phyloP scores from a whole-genome alignment of 441 rosid genomes.

The Daphne laureola region DNA sequence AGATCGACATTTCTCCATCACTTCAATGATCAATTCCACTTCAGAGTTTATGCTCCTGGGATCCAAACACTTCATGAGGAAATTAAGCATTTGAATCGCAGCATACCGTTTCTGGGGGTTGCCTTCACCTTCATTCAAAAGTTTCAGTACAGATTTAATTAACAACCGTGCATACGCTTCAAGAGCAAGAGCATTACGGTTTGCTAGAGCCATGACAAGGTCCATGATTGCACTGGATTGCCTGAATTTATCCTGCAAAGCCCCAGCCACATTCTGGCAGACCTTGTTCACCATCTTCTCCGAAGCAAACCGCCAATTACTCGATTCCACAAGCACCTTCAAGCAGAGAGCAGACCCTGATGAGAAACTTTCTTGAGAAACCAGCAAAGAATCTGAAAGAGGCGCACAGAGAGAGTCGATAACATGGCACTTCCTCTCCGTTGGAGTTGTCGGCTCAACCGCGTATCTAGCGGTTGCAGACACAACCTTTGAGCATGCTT shows the following conservation, averaged over 20 bases:
- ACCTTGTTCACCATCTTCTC: constrained; percentile 76
- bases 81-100: constrained; percentile 94
- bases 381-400: constrained; percentile 70
- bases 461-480: constrained; percentile 96
- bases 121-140: constrained; percentile 39
- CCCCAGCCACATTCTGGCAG: constrained; percentile 86
- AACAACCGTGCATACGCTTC: constrained; percentile 92
- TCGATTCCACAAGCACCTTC: constrained; percentile 88
- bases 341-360: constrained; percentile 95
- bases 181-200: constrained; percentile 67
- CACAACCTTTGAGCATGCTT: constrained; percentile 94
- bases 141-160: constrained; percentile 67
- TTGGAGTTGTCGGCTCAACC: constrained; percentile 74
- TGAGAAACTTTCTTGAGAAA: constrained; percentile 73
- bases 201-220: constrained; percentile 87
- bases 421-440: constrained; percentile 61
- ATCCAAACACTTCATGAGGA: constrained; percentile 86
- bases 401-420: constrained; percentile 83
- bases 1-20: constrained; percentile 73
- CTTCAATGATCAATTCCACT: constrained; percentile 53
- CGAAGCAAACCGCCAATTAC: constrained; percentile 87
- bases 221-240: constrained; percentile 78
- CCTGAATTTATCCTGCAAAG: constrained; percentile 74
- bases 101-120: constrained; percentile 76
- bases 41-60: constrained; percentile 72